These are phyloP conservation scores for Platanthera guangdongensis DNA, from an alignment of 106 monocot species.

Conservation along the genomic window DNA sequence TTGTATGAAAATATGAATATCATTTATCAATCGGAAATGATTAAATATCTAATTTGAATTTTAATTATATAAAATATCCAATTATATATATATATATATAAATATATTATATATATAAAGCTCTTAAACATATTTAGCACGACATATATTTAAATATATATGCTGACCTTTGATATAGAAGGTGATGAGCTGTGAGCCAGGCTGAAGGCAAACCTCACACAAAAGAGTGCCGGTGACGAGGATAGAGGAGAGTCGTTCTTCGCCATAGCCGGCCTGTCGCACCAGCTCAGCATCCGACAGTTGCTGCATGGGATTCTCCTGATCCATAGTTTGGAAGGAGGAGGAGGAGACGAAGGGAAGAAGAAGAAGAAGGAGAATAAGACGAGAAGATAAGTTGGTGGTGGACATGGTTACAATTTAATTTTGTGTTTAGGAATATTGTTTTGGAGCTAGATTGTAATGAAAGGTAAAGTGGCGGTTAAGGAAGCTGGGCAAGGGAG, in stretches of 20 bases:
- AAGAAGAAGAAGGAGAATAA: neutral
- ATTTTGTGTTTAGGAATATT: neutral
- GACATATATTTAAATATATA: too few species aligned
- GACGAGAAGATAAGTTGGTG: neutral
- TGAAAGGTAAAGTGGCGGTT: neutral
- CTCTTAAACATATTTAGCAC: too few species aligned
- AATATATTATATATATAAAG: too few species aligned
- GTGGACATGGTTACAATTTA: neutral
- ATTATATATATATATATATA: too few species aligned
- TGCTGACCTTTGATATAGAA: slow-evolving; percentile 32
- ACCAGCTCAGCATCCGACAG: slow-evolving; percentile 36
- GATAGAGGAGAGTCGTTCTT: slow-evolving; percentile 66
- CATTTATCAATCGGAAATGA: too few species aligned
- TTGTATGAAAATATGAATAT: too few species aligned
- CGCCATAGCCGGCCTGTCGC: slow-evolving; percentile 57
- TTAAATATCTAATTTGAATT: too few species aligned
- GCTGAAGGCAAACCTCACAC: slow-evolving; percentile 25
- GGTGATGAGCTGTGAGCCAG: slow-evolving; percentile 9
- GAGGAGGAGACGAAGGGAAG: slow-evolving; percentile 5
- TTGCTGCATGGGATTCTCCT: slow-evolving; percentile 10
- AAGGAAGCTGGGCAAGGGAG: neutral
- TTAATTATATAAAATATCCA: too few species aligned
- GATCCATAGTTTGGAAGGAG: neutral
- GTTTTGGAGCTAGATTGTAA: too few species aligned
- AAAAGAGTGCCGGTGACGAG: slow-evolving; percentile 42